Base-by-base conservation (phyloP, 2,329 filamentous ascomycete species). In the Diaporthe ilicicola region DNA sequence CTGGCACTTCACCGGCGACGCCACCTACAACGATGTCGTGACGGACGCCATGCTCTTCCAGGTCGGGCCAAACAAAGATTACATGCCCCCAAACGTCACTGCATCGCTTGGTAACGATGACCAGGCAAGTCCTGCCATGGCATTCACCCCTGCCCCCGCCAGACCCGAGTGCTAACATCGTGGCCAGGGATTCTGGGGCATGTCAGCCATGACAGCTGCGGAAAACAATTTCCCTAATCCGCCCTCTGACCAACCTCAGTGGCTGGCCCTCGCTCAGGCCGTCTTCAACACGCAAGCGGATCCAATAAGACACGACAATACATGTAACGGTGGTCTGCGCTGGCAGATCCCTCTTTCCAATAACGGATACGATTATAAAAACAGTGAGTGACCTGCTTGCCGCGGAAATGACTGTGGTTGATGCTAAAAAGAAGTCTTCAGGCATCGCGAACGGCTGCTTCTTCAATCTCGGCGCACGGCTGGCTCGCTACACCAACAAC, bases 281-380 rank as follows among this genome's bases (percentile, higher is more conserved):
- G 92, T 94, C 37, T 97, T 96, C 84, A 94, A 97, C 79, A 91
- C 90, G 2, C 93, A 95, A 77, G 90, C 89, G 2, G 83, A 69
- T 85, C 34, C 89, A 93, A 46, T 96, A 93, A 94, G 93, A 95
- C 73, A 84, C 79, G 1, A 79, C 0, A 80, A 84, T 1, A 82
- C 88, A 65, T 97, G 94, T 75, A 86, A 85, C n/a, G 94, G 94
- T 50, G 94, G 94, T 7, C 80, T 96, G 64, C 88, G 92, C 73
- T 95, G 93, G 93, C 94, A 97, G 81, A 94, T 97, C 59, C 95
- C 93, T 78, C 86, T 88, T 1, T 94, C 93, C 84, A 96, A 97
- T 78, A 90, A 88, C 50, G 94, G 94, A 17, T 97, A 91, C 79
- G 84, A 88, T 74, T 93, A 93, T 84, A 94, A 88, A 76, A 88